phyloP scores from a whole-genome alignment of 1,284 basidiomycete genomes.

The Austroboletus niveus region DNA sequence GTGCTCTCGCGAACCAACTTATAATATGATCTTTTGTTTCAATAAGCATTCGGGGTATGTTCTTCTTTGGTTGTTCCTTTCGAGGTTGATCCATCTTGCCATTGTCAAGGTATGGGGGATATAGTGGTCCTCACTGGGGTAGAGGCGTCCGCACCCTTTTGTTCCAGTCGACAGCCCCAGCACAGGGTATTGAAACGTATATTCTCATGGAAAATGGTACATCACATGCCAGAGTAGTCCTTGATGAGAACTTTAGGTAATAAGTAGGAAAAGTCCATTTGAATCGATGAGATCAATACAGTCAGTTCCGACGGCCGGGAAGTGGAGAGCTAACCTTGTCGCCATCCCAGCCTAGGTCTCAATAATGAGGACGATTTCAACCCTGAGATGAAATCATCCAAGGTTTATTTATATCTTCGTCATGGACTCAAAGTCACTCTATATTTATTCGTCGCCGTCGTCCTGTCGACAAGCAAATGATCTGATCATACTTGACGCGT shows the following conservation, averaged over 20 bases:
- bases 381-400: too few species aligned
- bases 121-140: conserved; percentile 52
- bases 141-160: conserved; percentile 63
- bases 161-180: conserved; percentile 49
- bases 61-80: neutral
- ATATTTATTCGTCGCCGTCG: too few species aligned
- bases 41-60: conserved; percentile 68
- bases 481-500: too few species aligned
- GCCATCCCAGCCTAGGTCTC: too few species aligned
- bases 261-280: neutral
- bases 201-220: conserved; percentile 57
- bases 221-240: conserved; percentile 36
- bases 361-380: too few species aligned
- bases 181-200: conserved; percentile 54
- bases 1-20: conserved; percentile 61
- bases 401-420: too few species aligned
- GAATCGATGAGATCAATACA: neutral
- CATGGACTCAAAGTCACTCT: too few species aligned
- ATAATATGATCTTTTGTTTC: conserved; percentile 67
- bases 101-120: conserved; percentile 58
- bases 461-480: too few species aligned
- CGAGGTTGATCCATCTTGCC: neutral
- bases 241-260: conserved; percentile 21
- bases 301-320: too few species aligned
- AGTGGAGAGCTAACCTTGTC: too few species aligned